These are phyloP conservation scores for Lachancea nothofagi DNA, from an alignment of 805 yeast genomes.

Conservation along the genomic window DNA sequence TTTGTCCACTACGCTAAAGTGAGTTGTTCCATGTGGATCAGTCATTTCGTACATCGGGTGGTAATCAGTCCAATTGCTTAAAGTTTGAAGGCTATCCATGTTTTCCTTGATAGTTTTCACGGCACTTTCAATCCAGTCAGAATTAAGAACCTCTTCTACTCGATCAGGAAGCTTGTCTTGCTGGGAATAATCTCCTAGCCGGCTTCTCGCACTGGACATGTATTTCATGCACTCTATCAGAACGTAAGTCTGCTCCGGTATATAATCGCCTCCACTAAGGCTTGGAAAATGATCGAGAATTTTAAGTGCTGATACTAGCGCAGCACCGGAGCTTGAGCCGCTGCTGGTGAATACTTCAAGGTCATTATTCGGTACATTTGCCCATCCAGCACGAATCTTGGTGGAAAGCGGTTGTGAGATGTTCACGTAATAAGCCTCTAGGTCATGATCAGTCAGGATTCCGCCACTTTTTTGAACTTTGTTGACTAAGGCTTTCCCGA, in stretches of 20 bases:
- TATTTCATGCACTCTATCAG: conserved; percentile 87
- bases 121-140: conserved; percentile 55
- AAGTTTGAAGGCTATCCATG: conserved; percentile 38
- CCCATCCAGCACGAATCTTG: conserved; percentile 24
- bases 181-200: conserved; percentile 63
- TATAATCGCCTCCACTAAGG: conserved; percentile 42
- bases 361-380: conserved; percentile 34
- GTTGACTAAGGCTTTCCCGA: conserved; percentile 55
- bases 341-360: conserved; percentile 50
- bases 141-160: conserved; percentile 41
- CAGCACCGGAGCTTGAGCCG: conserved; percentile 83
- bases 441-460: conserved; percentile 57
- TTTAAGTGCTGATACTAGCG: conserved; percentile 67
- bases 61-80: conserved; percentile 62
- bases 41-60: conserved; percentile 70
- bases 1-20: conserved; percentile 71
- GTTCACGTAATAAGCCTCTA: conserved; percentile 51
- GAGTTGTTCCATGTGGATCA: conserved; percentile 90
- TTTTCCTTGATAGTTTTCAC: conserved; percentile 46
- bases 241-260: conserved; percentile 52
- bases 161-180: conserved; percentile 30
- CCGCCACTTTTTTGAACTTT: conserved; percentile 59
- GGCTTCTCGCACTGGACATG: conserved; percentile 82
- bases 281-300: conserved; percentile 47
- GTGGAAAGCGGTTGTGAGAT: conserved; percentile 34